These are phyloP conservation scores for Sechiopsis laciniata DNA, from an alignment of 306 rosid genomes.

Conservation along the genomic window DNA sequence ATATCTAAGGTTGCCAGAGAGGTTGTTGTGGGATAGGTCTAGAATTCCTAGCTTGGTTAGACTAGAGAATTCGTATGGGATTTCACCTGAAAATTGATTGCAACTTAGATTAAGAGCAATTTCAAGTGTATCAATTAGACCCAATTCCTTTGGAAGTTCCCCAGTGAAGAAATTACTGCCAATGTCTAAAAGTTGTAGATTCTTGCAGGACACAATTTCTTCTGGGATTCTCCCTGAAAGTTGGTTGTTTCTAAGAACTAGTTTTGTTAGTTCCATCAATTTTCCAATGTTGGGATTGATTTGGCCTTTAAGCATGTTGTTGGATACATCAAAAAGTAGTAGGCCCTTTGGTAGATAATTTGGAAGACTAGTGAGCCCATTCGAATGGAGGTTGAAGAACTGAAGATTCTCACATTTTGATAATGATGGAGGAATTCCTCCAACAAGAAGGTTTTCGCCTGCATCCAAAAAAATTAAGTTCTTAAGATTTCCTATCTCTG, in stretches of 20 bases:
- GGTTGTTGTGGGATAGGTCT: slow-evolving; percentile 75
- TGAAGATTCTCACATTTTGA: slow-evolving; percentile 59
- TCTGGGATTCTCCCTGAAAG: slow-evolving; percentile 63
- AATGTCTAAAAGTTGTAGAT: slow-evolving; percentile 72
- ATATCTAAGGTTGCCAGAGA: slow-evolving; percentile 53
- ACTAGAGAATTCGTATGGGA: slow-evolving; percentile 57
- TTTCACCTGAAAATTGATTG: slow-evolving; percentile 72
- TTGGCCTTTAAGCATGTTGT: slow-evolving; percentile 58
- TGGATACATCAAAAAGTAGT: slow-evolving; percentile 58
- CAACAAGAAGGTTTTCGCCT: slow-evolving; percentile 57
- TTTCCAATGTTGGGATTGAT: slow-evolving; percentile 49
- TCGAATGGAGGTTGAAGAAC: slow-evolving; percentile 79
- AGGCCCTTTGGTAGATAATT: slow-evolving; percentile 63
- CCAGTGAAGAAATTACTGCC: slow-evolving; percentile 71
- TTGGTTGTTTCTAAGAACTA: slow-evolving; percentile 56
- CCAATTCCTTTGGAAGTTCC: slow-evolving; percentile 64
- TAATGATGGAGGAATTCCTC: slow-evolving; percentile 60
- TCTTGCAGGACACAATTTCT: slow-evolving; percentile 62
- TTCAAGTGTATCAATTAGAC: slow-evolving; percentile 62
- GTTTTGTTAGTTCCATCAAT: slow-evolving; percentile 64
- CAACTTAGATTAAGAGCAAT: slow-evolving; percentile 79
- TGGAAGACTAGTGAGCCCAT: slow-evolving; percentile 66
- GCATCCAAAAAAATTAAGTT: slow-evolving; percentile 53
- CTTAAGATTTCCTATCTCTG: slow-evolving; percentile 61
- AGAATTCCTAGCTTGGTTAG: slow-evolving; percentile 62